Conservation (phyloP, 2,329 filamentous ascomycete species). For the Neonectria coccinea region DNA sequence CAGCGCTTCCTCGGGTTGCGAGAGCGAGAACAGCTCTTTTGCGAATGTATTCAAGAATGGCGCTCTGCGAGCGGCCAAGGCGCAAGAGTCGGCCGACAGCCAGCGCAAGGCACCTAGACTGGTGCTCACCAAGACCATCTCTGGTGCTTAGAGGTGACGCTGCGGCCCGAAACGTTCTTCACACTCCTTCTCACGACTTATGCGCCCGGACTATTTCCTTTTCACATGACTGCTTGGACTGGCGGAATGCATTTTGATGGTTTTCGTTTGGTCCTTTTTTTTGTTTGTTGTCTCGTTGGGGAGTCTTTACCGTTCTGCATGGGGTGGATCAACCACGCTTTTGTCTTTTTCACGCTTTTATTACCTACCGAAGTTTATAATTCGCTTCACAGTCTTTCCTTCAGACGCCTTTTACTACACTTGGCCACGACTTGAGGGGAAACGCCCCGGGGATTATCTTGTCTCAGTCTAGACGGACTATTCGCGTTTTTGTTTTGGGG, state of each 20-base stretch:
- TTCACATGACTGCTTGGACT: conserved; percentile 53
- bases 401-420: conserved; percentile 46
- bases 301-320: conserved; percentile 45
- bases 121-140: conserved; percentile 76
- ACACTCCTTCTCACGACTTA: conserved; percentile 51
- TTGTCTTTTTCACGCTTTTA: conserved; percentile 39
- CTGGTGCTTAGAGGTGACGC: conserved; percentile 42
- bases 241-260: conserved; percentile 49
- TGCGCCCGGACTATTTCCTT: conserved; percentile 51
- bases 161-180: conserved; percentile 34
- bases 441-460: conserved; percentile 44
- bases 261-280: conserved; percentile 45
- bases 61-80: conserved; percentile 63
- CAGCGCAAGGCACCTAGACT: conserved; percentile 88
- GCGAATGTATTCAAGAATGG: conserved; percentile 74
- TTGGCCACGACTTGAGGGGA: conserved; percentile 47
- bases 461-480: conserved; percentile 46
- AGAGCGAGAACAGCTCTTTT: conserved; percentile 70
- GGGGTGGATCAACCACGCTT: conserved; percentile 38
- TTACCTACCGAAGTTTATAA: conserved; percentile 51
- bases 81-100: conserved; percentile 65
- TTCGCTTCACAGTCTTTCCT: conserved; percentile 56
- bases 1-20: conserved; percentile 62
- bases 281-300: conserved; percentile 39
- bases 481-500: conserved; percentile 39